Conservation (phyloP, 208 protist genomes). For the Leishmania tropica region DNA sequence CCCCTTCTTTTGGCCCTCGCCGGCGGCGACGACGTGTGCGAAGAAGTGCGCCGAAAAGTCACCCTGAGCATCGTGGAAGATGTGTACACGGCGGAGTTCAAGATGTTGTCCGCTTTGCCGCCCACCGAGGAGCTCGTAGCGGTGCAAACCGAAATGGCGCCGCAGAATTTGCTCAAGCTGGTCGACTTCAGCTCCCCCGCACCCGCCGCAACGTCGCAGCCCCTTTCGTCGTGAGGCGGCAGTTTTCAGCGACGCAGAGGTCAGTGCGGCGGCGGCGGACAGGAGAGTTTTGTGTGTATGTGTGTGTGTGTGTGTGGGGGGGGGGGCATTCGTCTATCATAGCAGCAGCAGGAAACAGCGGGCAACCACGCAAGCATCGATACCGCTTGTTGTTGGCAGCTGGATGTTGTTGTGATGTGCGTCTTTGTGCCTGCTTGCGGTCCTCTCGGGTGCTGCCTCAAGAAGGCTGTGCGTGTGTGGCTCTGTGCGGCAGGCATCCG, state of each 20-base stretch:
- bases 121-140: conserved; percentile 14
- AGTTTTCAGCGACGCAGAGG: not conserved
- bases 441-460: not conserved
- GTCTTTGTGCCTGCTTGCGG: not conserved
- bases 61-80: conserved; percentile 39
- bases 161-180: conserved; percentile 50
- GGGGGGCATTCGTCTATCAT: not conserved
- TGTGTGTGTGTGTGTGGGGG: not conserved
- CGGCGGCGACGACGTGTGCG: conserved; percentile 24
- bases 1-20: conserved; percentile 52
- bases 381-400: not conserved
- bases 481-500: not conserved
- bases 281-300: not conserved
- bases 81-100: conserved; percentile 39
- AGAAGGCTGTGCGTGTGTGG: not conserved
- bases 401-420: not conserved
- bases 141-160: conserved; percentile 46
- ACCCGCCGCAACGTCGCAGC: not conserved
- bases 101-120: conserved; percentile 26
- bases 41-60: conserved; percentile 31
- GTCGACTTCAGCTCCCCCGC: conserved; percentile 26
- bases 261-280: not conserved
- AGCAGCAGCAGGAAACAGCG: not conserved
- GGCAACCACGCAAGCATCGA: not conserved
- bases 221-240: not conserved